A percentile compares a stretch with the other conserved stretches of the same genome.
Evolutionary conservation across 192 early-diverging fungal species (phyloP).

Genomic region (Coemansia sp.): DNA sequence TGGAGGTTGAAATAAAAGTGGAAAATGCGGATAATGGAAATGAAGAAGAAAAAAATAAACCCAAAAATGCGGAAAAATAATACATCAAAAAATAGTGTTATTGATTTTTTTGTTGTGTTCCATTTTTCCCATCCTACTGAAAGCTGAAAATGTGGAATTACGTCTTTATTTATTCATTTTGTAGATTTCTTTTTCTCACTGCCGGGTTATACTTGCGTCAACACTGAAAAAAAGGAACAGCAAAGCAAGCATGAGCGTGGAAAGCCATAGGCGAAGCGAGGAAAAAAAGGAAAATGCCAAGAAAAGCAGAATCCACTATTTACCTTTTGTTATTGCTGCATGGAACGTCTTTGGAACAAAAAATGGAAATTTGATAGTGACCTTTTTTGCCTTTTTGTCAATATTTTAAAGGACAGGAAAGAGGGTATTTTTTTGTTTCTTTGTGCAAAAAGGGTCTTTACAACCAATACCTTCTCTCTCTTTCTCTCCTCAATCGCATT

Average conservation of each 20-base stretch:
- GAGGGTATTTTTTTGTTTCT: too few relatives aligned
- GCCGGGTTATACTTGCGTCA: neutral
- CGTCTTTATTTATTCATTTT: too few relatives aligned
- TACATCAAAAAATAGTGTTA: too few relatives aligned
- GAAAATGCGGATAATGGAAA: too few relatives aligned
- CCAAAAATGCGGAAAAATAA: too few relatives aligned
- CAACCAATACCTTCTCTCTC: neutral
- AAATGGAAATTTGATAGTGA: neutral
- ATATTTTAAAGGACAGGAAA: too few relatives aligned
- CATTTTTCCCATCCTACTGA: neutral
- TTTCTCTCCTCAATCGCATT: neutral
- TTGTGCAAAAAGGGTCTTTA: too few relatives aligned
- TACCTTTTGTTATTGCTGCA: neutral
- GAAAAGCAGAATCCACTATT: neutral
- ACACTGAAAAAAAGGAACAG: too few relatives aligned
- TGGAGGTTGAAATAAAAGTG: too few relatives aligned
- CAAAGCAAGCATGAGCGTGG: too few relatives aligned
- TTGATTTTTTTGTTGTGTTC: neutral
- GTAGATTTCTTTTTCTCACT: neutral
- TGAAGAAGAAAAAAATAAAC: too few relatives aligned
- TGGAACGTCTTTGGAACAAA: constrained; percentile 8
- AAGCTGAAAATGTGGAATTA: too few relatives aligned
- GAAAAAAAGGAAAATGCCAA: neutral
- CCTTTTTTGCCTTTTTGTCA: neutral
- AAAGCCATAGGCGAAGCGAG: neutral